These are phyloP conservation scores for Aulographum hederae DNA, from an alignment of 2,329 filamentous ascomycete species.

Conservation along the genomic window DNA sequence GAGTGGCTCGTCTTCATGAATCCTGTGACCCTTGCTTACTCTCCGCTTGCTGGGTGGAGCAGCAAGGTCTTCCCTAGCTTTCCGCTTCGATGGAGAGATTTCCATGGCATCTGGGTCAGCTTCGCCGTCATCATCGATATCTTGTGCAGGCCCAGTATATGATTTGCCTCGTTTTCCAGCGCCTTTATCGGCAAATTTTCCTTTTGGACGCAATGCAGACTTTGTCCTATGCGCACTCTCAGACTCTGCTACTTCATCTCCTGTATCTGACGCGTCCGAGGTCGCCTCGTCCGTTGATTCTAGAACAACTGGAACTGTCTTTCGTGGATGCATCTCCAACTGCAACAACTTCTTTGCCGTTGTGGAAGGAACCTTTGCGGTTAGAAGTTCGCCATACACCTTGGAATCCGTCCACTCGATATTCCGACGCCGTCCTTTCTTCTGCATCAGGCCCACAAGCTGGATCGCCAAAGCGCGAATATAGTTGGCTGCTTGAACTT, in stretches of 20 bases:
- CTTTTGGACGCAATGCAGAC: slow-evolving; percentile 18
- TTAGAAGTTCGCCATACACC: slow-evolving; percentile 8
- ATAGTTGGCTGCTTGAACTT: slow-evolving; percentile 13
- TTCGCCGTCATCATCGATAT: slow-evolving; percentile 3
- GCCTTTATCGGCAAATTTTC: slow-evolving; percentile 17
- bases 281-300: slow-evolving; percentile 8
- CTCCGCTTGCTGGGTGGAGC: no score
- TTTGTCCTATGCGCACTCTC: slow-evolving; percentile 10
- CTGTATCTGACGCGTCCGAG: slow-evolving; percentile 6
- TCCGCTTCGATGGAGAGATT: slow-evolving; percentile 4
- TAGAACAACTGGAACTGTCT: slow-evolving; percentile 1
- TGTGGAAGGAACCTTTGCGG: slow-evolving; percentile 6
- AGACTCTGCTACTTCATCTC: slow-evolving; percentile 4
- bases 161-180: slow-evolving; percentile 5
- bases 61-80: slow-evolving; percentile 4
- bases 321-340: slow-evolving; percentile 11
- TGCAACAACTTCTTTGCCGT: slow-evolving; percentile 9
- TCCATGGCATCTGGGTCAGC: slow-evolving; percentile 4
- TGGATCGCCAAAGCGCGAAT: slow-evolving; percentile 18
- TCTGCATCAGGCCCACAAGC: slow-evolving; percentile 18
- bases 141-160: slow-evolving; percentile 4
- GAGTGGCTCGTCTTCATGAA: not conserved
- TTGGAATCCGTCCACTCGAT: slow-evolving; percentile 2
- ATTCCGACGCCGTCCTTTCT: not conserved
- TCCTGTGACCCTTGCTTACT: no score